Base-by-base conservation (phyloP, 2,329 filamentous ascomycete genomes). In the Diaporthe ilicicola region DNA sequence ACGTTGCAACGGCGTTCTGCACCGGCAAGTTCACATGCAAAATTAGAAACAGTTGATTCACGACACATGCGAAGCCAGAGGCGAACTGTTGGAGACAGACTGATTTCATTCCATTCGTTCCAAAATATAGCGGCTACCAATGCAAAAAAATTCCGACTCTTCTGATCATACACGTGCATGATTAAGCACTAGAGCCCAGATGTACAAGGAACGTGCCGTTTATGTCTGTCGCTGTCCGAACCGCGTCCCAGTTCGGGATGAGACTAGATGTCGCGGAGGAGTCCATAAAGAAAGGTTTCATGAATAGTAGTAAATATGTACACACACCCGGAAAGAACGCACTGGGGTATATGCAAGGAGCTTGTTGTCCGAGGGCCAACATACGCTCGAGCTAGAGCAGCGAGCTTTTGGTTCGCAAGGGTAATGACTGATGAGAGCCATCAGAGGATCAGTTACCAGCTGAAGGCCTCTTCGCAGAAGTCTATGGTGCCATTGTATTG, bases 401-500 rank as follows among this genome's bases (percentile, higher is more conserved):
- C 19, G 44, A 27, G 7, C 24, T 9, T 37, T 59, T 34, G 24
- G 32, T 22, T 42, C 7, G 56, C 24, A n/a, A 3, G 39, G 51
- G 46, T 44, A 48, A 37, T 6, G 22, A 24, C 34, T 24, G 54
- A 37, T 32, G 50, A 37, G 22, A 2, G 15, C 37, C 39, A 15
- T 32, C 24, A n/a, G 13, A 27, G 1, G 5, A 22, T 46, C 2
- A 3, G 56, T 76, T 83, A 89, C 87, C 86, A 89, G 3, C 86
- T 86, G 82, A 95, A 95, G 5, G 92, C 91, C 80, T 95, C 92
- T 82, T 95, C 93, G 72, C 93, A 87, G 79, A 95, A 94, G 77
- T 95, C 93, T 68, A 95, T 90, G 72, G 89, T 89, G 74, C 89
- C 90, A 56, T 86, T 81, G 74, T 90, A 86, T 79, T 93, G 90